These are phyloP conservation scores for Aureobasidium sp. DNA, from an alignment of 2,329 filamentous ascomycete genomes.

Conservation along the genomic window DNA sequence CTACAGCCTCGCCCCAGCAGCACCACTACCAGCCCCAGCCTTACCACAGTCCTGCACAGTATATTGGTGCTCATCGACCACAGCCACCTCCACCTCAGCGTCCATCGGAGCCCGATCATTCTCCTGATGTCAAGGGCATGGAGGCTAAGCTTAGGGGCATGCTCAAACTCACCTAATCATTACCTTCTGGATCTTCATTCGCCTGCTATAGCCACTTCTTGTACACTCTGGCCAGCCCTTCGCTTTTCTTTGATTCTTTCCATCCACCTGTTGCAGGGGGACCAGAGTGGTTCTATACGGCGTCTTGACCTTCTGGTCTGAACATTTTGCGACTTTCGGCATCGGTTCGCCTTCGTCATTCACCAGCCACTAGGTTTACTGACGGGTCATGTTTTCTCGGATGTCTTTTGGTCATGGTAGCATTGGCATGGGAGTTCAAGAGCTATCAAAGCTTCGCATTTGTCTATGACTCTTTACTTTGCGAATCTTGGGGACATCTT, in stretches of 20 bases:
- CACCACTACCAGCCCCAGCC: constrained; percentile 16
- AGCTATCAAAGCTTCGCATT: background rate
- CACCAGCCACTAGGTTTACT: background rate
- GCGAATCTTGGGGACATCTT: background rate
- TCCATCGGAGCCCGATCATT: constrained; percentile 9
- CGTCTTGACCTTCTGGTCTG: background rate
- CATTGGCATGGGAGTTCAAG: background rate
- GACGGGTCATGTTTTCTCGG: background rate
- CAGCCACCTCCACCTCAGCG: constrained; percentile 9
- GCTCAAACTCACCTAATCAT: constrained; percentile 24
- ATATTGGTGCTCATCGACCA: constrained; percentile 6
- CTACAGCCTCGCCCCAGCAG: constrained; percentile 14
- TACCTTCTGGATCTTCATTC: background rate
- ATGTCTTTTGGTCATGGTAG: background rate
- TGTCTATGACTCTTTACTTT: background rate
- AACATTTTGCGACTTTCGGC: background rate
- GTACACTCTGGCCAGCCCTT: background rate
- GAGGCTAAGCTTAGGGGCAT: constrained; percentile 35
- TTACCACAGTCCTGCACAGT: background rate
- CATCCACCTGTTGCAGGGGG: background rate
- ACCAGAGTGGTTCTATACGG: background rate
- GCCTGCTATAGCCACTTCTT: background rate
- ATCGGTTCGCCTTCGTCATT: background rate
- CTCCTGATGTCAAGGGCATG: constrained; percentile 28
- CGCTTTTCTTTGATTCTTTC: background rate